Base-by-base conservation (phyloP, 1,284 basidiomycete species). In the Ceratobasidium sp. region DNA sequence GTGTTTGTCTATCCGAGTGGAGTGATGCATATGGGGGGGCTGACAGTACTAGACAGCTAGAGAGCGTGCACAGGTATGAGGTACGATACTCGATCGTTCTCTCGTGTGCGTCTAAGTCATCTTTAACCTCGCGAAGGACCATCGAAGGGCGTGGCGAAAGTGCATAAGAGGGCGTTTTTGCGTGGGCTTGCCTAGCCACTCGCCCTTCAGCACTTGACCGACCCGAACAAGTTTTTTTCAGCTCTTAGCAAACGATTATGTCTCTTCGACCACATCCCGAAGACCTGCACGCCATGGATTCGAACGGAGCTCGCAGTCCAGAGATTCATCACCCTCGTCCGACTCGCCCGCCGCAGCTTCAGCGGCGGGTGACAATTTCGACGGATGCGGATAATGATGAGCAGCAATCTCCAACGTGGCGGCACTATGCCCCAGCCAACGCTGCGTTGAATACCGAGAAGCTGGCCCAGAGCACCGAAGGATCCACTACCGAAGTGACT, bases 261-360 rank as follows among this genome's bases (percentile, higher is more conserved):
- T 73, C 71, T 49, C 71, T 73, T 39, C 56, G 71, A 20, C 44
- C 71, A 1, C 71, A 73, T n/a, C 46, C 46, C n/a, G 42, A 63
- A 39, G 55, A 60, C 44, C n/a, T 13, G 4, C 71, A n/a, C 23
- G 23, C 28, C 39, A 51, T 44, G 28, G 44, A 49, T 13, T 3
- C 67, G 10, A 12, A 15, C 20, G 39, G 49, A 23, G 60, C 58
- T 49, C 71, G 44, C 23, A 67, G 60, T 26, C 71, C 71, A 15
- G 71, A 73, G 49, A 63, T 73, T 9, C 71, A 73, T 26, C 71
- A 73, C 26, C 71, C 71, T 3, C 71, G 60, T n/a, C 71, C 71
- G 42, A 51, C 55, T 23, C 56, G 71, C 6, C 58, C 58, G 5
- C 20, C 60, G 46, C 55, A 44, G 7, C 40, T 60, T 44, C 64